phyloP scores from a whole-genome alignment of 441 rosid species.

The Populus tomentosa region DNA sequence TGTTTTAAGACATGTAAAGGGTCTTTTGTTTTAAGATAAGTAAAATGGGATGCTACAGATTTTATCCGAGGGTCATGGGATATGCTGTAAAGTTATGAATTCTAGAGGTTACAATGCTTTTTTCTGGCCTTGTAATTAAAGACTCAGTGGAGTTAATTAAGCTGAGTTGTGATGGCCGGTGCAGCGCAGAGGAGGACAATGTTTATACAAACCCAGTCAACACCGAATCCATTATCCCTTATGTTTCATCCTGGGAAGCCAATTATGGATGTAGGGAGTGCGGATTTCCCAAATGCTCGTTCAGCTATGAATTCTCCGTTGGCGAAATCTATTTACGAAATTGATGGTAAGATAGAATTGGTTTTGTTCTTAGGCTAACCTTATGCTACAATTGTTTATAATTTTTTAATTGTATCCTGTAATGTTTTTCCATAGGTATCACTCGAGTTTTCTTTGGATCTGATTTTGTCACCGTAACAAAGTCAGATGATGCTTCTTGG shows the following conservation, averaged over 20 bases:
- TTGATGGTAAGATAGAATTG: constrained; percentile 55
- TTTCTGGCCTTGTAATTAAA: background rate
- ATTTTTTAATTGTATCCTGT: background rate
- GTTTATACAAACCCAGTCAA: constrained; percentile 91
- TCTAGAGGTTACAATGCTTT: background rate
- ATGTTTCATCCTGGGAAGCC: constrained; percentile 93
- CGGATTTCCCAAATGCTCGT: constrained; percentile 87
- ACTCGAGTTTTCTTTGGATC: constrained; percentile 84
- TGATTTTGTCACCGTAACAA: constrained; percentile 90
- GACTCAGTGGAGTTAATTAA: background rate
- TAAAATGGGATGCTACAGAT: background rate
- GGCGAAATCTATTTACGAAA: constrained; percentile 68
- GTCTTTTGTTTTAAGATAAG: too few species aligned
- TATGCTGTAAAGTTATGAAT: background rate
- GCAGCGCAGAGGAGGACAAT: constrained; percentile 86
- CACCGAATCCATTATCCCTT: constrained; percentile 92
- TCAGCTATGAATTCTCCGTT: constrained; percentile 69
- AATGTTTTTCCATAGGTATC: constrained; percentile 39
- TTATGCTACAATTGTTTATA: background rate
- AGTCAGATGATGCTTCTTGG: constrained; percentile 81
- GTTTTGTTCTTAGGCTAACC: background rate
- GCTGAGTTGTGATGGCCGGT: background rate
- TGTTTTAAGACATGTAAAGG: background rate
- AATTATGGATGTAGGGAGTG: constrained; percentile 88
- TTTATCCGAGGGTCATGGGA: too few species aligned